A percentile compares a stretch with the other conserved stretches of the same genome.
These are phyloP conservation scores for Penicillium sp. DNA, from an alignment of 2,329 filamentous ascomycete genomes.

Conservation along the genomic window DNA sequence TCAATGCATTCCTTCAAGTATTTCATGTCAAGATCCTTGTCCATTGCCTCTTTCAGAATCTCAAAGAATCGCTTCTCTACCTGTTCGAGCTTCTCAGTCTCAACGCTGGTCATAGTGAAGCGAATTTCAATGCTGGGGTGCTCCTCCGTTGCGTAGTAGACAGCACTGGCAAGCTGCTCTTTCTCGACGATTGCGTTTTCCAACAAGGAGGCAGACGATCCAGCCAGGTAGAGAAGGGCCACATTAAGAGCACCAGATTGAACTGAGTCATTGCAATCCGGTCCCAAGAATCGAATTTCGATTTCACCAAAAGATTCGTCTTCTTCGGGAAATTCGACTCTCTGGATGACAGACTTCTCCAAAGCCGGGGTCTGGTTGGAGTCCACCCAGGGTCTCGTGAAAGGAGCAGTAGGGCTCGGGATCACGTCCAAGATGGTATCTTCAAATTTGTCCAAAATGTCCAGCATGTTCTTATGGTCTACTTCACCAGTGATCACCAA, in stretches of 20 bases:
- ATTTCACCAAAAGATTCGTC: conserved; percentile 93
- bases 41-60: conserved; percentile 74
- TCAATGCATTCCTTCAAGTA: conserved; percentile 88
- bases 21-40: conserved; percentile 78
- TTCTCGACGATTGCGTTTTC: conserved; percentile 92
- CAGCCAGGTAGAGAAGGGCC: conserved; percentile 81
- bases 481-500: conserved; percentile 90
- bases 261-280: conserved; percentile 70
- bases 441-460: conserved; percentile 85
- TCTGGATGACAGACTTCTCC: conserved; percentile 70
- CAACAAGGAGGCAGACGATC: conserved; percentile 87
- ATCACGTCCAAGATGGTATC: conserved; percentile 80
- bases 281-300: conserved; percentile 81
- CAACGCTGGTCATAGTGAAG: conserved; percentile 83
- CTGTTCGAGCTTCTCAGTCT: conserved; percentile 76
- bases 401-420: conserved; percentile 70
- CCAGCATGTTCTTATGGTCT: conserved; percentile 74
- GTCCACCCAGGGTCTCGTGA: conserved; percentile 87
- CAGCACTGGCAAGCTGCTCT: conserved; percentile 84
- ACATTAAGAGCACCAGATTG: conserved; percentile 73
- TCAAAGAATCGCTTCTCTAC: conserved; percentile 86
- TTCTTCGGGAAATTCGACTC: conserved; percentile 90
- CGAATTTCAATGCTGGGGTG: conserved; percentile 81
- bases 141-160: conserved; percentile 76
- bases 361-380: conserved; percentile 75